phyloP scores from a whole-genome alignment of 305 asterid species.

The Solanum aculeatissimum region DNA sequence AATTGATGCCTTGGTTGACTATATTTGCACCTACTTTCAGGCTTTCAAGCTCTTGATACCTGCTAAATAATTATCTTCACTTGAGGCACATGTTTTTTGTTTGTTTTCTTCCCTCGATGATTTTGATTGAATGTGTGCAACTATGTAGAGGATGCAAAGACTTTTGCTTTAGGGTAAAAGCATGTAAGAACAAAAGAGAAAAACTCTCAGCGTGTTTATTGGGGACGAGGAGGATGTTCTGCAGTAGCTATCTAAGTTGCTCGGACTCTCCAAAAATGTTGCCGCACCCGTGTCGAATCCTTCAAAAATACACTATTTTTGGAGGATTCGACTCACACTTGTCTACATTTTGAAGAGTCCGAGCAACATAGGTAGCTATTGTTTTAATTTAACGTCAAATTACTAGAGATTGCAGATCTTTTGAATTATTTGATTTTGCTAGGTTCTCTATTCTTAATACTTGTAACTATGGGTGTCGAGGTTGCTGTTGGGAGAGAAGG shows the following conservation, averaged over 20 bases:
- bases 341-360: too few relatives aligned
- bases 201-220: background rate
- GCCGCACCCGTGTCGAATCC: too few relatives aligned
- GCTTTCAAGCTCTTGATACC: background rate
- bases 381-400: background rate
- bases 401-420: background rate
- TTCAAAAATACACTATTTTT: too few relatives aligned
- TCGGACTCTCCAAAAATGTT: too few relatives aligned
- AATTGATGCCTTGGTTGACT: background rate
- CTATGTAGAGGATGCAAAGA: background rate
- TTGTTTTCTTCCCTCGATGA: background rate
- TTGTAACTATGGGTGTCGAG: background rate
- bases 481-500: background rate
- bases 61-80: background rate
- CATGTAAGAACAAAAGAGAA: background rate
- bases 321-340: too few relatives aligned
- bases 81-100: background rate
- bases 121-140: background rate
- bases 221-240: background rate
- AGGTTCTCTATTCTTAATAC: background rate
- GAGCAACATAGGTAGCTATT: background rate
- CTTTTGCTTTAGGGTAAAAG: background rate
- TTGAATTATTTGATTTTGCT: background rate
- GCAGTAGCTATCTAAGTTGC: background rate
- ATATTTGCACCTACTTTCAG: background rate